These are phyloP conservation scores for Erodium moschatum DNA, from an alignment of 441 rosid genomes.

Conservation along the genomic window DNA sequence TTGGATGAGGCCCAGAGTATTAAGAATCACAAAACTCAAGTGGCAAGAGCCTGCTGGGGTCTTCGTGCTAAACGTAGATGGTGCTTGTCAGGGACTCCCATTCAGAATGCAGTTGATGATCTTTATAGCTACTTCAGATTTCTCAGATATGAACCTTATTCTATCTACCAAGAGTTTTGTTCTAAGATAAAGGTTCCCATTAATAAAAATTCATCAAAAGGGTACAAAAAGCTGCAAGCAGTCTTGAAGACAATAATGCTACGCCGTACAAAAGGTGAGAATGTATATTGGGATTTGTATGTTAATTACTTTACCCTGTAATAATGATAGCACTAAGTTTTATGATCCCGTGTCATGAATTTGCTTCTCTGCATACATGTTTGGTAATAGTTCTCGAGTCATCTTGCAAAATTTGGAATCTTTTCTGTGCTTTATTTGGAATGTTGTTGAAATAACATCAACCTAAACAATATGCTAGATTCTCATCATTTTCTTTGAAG, in stretches of 20 bases:
- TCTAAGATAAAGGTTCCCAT: constrained; percentile 54
- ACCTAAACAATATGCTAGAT: neutral
- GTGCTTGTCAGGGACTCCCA: constrained; percentile 96
- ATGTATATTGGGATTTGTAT: constrained; percentile 4
- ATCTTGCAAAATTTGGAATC: constrained; percentile 8
- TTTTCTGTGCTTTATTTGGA: neutral
- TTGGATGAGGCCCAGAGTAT: constrained; percentile 95
- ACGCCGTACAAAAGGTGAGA: constrained; percentile 86
- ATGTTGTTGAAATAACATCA: neutral
- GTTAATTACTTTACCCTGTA: neutral
- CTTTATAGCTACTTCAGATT: constrained; percentile 91
- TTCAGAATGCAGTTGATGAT: constrained; percentile 86
- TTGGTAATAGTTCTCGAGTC: constrained; percentile 10
- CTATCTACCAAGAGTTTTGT: constrained; percentile 51
- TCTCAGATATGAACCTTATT: constrained; percentile 76
- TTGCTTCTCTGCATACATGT: constrained; percentile 16
- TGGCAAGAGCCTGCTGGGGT: constrained; percentile 93
- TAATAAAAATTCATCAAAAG: constrained; percentile 43
- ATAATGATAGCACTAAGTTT: neutral
- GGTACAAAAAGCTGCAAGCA: constrained; percentile 71
- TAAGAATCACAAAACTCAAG: constrained; percentile 83
- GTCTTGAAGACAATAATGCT: constrained; percentile 79
- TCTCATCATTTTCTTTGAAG: neutral
- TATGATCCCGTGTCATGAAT: constrained; percentile 3
- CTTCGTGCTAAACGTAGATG: constrained; percentile 92